These are phyloP conservation scores for Naganishia vishniacii DNA, from an alignment of 768 basidiomycete genomes.

Conservation along the genomic window DNA sequence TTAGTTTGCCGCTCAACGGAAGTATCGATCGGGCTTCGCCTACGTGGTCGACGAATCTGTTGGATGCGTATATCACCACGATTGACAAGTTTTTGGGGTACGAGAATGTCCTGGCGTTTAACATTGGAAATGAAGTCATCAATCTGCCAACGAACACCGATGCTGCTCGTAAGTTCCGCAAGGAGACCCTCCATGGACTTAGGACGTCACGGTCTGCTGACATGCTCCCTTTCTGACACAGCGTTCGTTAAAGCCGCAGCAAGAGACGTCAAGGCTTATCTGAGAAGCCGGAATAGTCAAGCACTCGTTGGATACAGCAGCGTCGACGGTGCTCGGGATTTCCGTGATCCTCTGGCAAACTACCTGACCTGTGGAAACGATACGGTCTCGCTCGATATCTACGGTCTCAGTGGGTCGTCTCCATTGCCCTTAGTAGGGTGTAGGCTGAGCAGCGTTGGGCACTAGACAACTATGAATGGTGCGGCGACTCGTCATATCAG, in stretches of 20 bases:
- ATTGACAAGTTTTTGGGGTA: constrained; percentile 76
- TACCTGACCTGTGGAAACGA: constrained; percentile 75
- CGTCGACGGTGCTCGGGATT: constrained; percentile 65
- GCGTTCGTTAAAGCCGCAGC: constrained; percentile 86
- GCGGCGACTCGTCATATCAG: constrained; percentile 62
- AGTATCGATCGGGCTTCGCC: constrained; percentile 64
- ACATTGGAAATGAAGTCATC: constrained; percentile 78
- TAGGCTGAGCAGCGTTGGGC: constrained; percentile 21
- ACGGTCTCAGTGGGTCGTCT: constrained; percentile 65
- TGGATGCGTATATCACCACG: constrained; percentile 69
- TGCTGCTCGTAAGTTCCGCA: constrained; percentile 56
- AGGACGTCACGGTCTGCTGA: too few species aligned
- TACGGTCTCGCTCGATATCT: constrained; percentile 69
- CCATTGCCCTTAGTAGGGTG: not conserved
- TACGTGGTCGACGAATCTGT: constrained; percentile 73
- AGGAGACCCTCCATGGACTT: too few species aligned
- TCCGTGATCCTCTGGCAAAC: constrained; percentile 63
- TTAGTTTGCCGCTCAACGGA: constrained; percentile 77
- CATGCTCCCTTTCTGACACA: constrained; percentile 14
- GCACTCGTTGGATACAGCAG: constrained; percentile 78
- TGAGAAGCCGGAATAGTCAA: constrained; percentile 58
- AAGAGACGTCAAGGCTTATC: constrained; percentile 76
- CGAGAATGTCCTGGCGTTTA: constrained; percentile 81
- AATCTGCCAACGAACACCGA: constrained; percentile 57
- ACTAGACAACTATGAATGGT: constrained; percentile 63